phyloP scores from a whole-genome alignment of 2,329 filamentous ascomycete species.

The Botrytis aclada region DNA sequence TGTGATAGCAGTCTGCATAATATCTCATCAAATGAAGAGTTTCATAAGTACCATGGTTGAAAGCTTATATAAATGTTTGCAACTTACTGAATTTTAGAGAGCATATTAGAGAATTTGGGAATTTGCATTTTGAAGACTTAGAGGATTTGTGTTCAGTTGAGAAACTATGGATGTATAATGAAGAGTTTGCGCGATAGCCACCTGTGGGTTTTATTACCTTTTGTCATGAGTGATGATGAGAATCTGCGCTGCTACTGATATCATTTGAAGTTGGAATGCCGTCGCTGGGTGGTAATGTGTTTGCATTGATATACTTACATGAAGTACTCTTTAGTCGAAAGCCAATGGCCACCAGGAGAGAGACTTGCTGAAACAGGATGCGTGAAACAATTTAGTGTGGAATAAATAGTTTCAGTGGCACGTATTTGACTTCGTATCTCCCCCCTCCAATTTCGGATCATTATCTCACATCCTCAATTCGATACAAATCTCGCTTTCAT shows the following conservation, averaged over 20 bases:
- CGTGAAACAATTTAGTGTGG: background rate
- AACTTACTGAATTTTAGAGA: background rate
- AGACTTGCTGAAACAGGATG: background rate
- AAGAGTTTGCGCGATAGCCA: background rate
- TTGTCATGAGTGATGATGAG: background rate
- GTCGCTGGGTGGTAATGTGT: background rate
- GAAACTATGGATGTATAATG: background rate
- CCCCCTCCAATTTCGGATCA: background rate
- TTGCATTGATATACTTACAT: background rate
- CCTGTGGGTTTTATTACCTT: background rate
- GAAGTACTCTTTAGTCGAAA: background rate
- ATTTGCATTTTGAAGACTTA: background rate
- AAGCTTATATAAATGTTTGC: background rate
- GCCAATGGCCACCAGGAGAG: background rate
- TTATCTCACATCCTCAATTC: background rate
- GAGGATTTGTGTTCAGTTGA: background rate
- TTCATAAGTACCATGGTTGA: no score
- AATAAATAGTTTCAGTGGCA: background rate
- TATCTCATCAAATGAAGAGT: background rate
- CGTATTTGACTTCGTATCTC: background rate
- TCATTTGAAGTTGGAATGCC: background rate
- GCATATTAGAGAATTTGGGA: background rate
- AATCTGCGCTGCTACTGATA: background rate
- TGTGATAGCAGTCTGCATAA: background rate
- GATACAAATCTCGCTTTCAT: background rate